Evolutionary conservation across 192 early-diverging fungal genomes (phyloP).

Genomic region (Coemansia erecta): DNA sequence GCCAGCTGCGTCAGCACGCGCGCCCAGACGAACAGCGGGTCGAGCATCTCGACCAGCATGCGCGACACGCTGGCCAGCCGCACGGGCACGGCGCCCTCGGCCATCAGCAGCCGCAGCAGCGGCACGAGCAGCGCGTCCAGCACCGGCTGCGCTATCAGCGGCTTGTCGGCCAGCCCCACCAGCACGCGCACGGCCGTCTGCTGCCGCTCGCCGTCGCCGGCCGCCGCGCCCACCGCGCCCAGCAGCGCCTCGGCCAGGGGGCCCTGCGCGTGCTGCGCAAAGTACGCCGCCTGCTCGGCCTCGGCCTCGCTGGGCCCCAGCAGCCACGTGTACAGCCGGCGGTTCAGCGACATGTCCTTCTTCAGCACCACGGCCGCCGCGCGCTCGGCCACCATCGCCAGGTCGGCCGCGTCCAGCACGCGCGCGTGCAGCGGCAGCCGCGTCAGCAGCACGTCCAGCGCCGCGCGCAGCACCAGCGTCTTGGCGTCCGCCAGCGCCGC

Average conservation of each 20-base stretch:
- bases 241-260: conserved; percentile 58
- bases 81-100: conserved; percentile 36
- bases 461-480: conserved; percentile 78
- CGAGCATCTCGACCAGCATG: conserved; percentile 90
- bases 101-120: conserved; percentile 64
- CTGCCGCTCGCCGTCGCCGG: conserved; percentile 27
- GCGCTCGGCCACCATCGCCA: conserved; percentile 64
- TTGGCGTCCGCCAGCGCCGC: conserved; percentile 69
- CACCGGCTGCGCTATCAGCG: conserved; percentile 75
- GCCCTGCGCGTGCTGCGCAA: conserved; percentile 55
- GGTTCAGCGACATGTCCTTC: conserved; percentile 92
- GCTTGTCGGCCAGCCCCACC: conserved; percentile 83
- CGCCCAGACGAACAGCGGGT: conserved; percentile 81
- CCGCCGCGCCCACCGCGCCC: conserved; percentile 53
- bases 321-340: conserved; percentile 90
- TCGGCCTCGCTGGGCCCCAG: conserved; percentile 57
- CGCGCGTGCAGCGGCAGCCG: conserved; percentile 34
- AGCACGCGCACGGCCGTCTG: conserved; percentile 72
- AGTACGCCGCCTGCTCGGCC: conserved; percentile 55
- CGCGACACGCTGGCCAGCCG: conserved; percentile 77
- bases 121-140: conserved; percentile 72
- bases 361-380: conserved; percentile 79
- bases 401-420: conserved; percentile 64
- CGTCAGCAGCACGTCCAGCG: conserved; percentile 76
- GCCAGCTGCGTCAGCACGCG: conserved; percentile 59